These are phyloP conservation scores for Talaromyces islandicus DNA, from an alignment of 2,329 filamentous ascomycete genomes.

Conservation along the genomic window DNA sequence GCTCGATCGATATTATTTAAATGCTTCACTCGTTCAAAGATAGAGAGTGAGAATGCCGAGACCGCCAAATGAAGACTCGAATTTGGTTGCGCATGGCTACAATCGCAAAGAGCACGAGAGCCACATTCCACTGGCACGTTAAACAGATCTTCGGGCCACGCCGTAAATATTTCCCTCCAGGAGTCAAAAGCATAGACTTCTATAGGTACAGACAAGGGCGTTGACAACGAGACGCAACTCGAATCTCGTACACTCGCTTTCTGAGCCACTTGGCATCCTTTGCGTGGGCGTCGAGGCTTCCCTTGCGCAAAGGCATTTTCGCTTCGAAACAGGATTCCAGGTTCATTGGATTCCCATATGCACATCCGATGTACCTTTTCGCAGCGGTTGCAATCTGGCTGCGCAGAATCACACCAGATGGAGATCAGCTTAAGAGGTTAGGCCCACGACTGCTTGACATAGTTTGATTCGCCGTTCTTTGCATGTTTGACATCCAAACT, in stretches of 20 bases:
- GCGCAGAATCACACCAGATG: constrained; percentile 15
- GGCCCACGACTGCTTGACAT: neutral
- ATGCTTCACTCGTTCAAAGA: constrained; percentile 15
- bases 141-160: constrained; percentile 13
- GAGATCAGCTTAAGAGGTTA: neutral
- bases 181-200: constrained; percentile 18
- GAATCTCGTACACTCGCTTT: neutral
- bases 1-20: constrained; percentile 7
- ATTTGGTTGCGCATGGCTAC: constrained; percentile 4
- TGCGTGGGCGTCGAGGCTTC: constrained; percentile 14
- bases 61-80: constrained; percentile 17
- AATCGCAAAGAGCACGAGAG: constrained; percentile 13
- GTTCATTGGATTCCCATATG: constrained; percentile 15
- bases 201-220: neutral
- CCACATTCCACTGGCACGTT: constrained; percentile 18
- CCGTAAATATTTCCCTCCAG: constrained; percentile 16
- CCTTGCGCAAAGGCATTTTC: constrained; percentile 20
- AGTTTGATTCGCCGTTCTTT: constrained; percentile 18
- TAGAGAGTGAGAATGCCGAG: constrained; percentile 16
- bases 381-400: constrained; percentile 14
- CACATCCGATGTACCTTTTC: constrained; percentile 16
- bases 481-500: constrained; percentile 15
- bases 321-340: constrained; percentile 13
- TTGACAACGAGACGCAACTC: neutral
- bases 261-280: neutral